Evolutionary conservation across 23 red algal genomes (phyloP).

Genomic region (Pyropia haitanensis): DNA sequence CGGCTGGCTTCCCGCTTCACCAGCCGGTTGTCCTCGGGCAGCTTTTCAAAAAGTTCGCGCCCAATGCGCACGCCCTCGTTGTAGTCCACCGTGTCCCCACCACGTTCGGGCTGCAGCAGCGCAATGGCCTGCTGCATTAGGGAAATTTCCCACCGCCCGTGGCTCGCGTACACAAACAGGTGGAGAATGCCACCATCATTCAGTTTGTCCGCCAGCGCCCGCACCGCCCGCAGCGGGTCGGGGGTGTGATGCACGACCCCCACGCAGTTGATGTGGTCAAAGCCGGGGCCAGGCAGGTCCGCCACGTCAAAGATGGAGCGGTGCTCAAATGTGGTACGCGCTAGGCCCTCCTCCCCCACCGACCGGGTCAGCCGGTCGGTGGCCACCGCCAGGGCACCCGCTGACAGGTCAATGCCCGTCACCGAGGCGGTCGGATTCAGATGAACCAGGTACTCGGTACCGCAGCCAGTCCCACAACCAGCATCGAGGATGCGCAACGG

Average conservation of each 20-base stretch:
- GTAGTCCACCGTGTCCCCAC: conserved; percentile 28
- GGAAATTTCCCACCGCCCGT: conserved; percentile 91
- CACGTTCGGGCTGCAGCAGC: conserved; percentile 38
- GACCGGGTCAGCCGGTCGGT: conserved; percentile 60
- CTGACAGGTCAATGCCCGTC: conserved; percentile 75
- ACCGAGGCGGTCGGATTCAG: conserved; percentile 80
- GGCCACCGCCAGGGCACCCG: conserved; percentile 66
- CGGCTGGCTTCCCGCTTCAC: conserved; percentile 56
- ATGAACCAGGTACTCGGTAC: conserved; percentile 90
- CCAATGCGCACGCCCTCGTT: conserved; percentile 84
- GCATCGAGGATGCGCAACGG: conserved; percentile 86
- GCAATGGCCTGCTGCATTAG: conserved; percentile 87
- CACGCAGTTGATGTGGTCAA: conserved; percentile 97
- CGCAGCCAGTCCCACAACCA: conserved; percentile 93
- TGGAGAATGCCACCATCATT: conserved; percentile 84
- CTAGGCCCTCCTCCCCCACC: conserved; percentile 19
- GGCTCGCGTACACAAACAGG: conserved; percentile 91
- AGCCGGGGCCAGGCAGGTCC: conserved; percentile 59
- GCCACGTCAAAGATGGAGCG: conserved; percentile 62
- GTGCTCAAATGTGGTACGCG: conserved; percentile 42
- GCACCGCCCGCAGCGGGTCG: conserved; percentile 69
- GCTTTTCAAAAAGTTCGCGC: conserved; percentile 58
- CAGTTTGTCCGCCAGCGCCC: conserved; percentile 64
- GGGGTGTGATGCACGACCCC: conserved; percentile 98
- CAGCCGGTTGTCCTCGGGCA: conserved; percentile 84